Evolutionary conservation across 169 alveolate species (phyloP), one percentile per base, ranked within the genome.

Genomic region (Eimeria praecox): DNA sequence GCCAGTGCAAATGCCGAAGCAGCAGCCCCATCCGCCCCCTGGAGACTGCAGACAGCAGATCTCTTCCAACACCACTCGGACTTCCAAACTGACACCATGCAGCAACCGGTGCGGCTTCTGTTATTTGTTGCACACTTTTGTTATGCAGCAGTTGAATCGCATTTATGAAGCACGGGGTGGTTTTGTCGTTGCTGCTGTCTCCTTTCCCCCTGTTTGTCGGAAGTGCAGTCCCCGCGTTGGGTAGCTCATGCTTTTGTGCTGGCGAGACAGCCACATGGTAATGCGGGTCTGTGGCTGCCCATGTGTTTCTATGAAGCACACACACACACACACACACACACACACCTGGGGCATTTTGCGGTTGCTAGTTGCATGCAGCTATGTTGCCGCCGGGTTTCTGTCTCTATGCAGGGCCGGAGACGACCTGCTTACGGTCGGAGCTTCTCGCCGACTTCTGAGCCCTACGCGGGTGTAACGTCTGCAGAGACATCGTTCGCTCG

Each of bases 21-120:
- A 9, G 56, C 75, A 30, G 49, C 64, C 3, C 33, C 56, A 1
- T 18, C 75, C 16, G 40, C 91, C 2, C 91, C 91, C 27, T 83
- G 91, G 91, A 83, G 91, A 14, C 49, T 83, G 46, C 77, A 83
- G 40, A 83, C 91, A 14, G 75, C 91, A 30, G 77, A 83, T 14
- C 91, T 83, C 49, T 83, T 83, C 30, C 91, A 83, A 44, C 91
- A 30, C 75, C 91, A 83, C 49, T 49, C 75, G 33, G 91, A 83
- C 33, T 30, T 83, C 56, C 66, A 52, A 38, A n/a, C 73, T 14
- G 56, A 46, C 44, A 27, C 12, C 6, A 14, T 24, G 38, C 66
- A 44, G 10, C 75, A 40, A 35, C 91, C 91, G 91, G 91, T 83
- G 77, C 2, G 91, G 10, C 40, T 22, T 10, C 16, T 42, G 33